Evolutionary conservation across 2,329 filamentous ascomycete species (phyloP), one percentile per base, ranked within the genome.

Genomic region (Cladosporium velox): DNA sequence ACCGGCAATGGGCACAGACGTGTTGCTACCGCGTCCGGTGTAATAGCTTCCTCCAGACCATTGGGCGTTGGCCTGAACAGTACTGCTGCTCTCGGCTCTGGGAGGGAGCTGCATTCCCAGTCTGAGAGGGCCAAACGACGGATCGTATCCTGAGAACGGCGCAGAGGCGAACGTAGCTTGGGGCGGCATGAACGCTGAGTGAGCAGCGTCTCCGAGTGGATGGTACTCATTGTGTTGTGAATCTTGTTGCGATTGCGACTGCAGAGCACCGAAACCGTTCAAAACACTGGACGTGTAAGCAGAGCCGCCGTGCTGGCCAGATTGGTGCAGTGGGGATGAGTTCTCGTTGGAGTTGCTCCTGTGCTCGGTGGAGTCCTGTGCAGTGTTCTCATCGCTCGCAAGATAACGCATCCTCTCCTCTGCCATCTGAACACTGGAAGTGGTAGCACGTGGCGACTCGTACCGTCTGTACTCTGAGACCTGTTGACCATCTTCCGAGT

Each of bases 381-480:
- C 15, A 47, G 8, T 12, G n/a, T 10, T n/a, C 6, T 8, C 41
- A 10, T n/a, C 18, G 18, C 38, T n/a, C 8, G n/a, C 41, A 21
- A 21, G n/a, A 21, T 47, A 21, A 12, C n/a, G n/a, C n/a, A 47
- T 18, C 41, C 41, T 47, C 41, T 47, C 8, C 41, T 21, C 41
- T 8, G 4, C 41, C 41, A 47, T 47, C n/a, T 47, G 41, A 1
- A 4, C 7, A 6, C 41, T 47, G 41, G 41, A 4, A 2, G 41
- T 47, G n/a, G 41, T 47, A 77, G 60, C 71, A 74, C 24, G 69
- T 75, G 51, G 66, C 77, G 64, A 69, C 66, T 51, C 69, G 71
- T 34, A 68, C 77, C 18, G 72, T 77, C 41, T 75, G 75, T 8
- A 69, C 77, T 15, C 66, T 73, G 60, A 68, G 74, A 60, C 66